phyloP scores from a whole-genome alignment of 306 rosid genomes.

The Lathyrus oleraceus region DNA sequence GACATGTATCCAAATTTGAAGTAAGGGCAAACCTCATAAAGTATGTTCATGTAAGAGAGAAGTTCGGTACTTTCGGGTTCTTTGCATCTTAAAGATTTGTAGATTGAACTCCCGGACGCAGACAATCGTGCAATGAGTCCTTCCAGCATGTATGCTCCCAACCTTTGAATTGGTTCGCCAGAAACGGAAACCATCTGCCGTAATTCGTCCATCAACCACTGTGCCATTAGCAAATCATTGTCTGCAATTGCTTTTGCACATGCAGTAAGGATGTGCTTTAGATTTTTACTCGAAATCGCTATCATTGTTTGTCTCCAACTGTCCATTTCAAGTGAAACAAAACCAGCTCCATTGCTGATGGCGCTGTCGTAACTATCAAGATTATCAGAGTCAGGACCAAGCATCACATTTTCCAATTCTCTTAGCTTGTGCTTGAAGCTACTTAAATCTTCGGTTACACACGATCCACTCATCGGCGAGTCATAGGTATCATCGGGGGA shows the following conservation, averaged over 20 bases:
- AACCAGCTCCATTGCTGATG: slow-evolving; percentile 46
- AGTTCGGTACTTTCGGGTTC: slow-evolving; percentile 79
- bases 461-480: slow-evolving; percentile 75
- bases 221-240: slow-evolving; percentile 64
- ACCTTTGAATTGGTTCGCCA: slow-evolving; percentile 89
- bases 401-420: slow-evolving; percentile 86
- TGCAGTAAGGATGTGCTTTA: slow-evolving; percentile 63
- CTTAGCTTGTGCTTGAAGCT: slow-evolving; percentile 75
- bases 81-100: slow-evolving; percentile 73
- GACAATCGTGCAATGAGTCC: slow-evolving; percentile 77
- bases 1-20: slow-evolving; percentile 98
- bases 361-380: slow-evolving; percentile 56
- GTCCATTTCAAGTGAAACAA: slow-evolving; percentile 53
- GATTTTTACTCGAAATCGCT: slow-evolving; percentile 63
- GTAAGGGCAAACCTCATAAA: slow-evolving; percentile 89
- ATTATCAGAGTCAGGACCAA: slow-evolving; percentile 73
- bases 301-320: slow-evolving; percentile 75
- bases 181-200: slow-evolving; percentile 86
- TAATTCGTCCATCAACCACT: slow-evolving; percentile 75
- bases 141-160: slow-evolving; percentile 98
- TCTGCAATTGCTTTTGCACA: slow-evolving; percentile 85
- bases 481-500: slow-evolving; percentile 68
- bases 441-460: slow-evolving; percentile 67
- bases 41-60: slow-evolving; percentile 85
- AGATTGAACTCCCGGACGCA: slow-evolving; percentile 76